Percentiles rank a stretch among this genome's conserved stretches.
Conservation (phyloP, 805 yeast genomes). For the Suhomyces xylopsoci region DNA sequence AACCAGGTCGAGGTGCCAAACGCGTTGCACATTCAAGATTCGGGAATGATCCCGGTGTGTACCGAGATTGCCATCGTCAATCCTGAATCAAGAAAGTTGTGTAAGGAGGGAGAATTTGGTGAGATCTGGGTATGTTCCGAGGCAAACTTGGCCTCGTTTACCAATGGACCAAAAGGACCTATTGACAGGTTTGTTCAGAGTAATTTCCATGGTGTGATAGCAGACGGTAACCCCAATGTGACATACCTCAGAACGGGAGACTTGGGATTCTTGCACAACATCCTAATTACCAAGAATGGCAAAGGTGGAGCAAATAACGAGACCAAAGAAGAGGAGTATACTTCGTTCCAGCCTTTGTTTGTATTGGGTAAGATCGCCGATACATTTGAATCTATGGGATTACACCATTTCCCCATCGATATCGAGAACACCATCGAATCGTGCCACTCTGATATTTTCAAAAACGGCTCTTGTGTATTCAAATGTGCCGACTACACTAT, state of each 20-base stretch:
- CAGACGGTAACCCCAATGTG: slow-evolving; percentile 54
- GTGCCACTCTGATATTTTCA: slow-evolving; percentile 57
- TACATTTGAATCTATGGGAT: slow-evolving; percentile 87
- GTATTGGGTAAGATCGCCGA: slow-evolving; percentile 81
- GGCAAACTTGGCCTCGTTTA: slow-evolving; percentile 66
- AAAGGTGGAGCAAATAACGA: slow-evolving; percentile 21
- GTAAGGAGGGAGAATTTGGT: slow-evolving; percentile 89
- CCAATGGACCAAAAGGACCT: slow-evolving; percentile 50
- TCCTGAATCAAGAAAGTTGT: slow-evolving; percentile 79
- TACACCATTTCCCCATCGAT: slow-evolving; percentile 87
- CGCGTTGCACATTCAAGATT: slow-evolving; percentile 81
- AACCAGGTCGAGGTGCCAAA: slow-evolving; percentile 67
- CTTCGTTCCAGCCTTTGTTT: slow-evolving; percentile 70
- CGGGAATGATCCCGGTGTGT: slow-evolving; percentile 94
- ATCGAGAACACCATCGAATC: slow-evolving; percentile 55
- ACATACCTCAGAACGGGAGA: slow-evolving; percentile 88
- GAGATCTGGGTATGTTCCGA: slow-evolving; percentile 96
- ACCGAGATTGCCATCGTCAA: slow-evolving; percentile 93
- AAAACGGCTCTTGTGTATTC: slow-evolving; percentile 59
- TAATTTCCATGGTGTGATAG: slow-evolving; percentile 63
- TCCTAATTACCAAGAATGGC: slow-evolving; percentile 44
- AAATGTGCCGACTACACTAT: slow-evolving; percentile 79
- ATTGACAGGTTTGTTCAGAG: slow-evolving; percentile 47
- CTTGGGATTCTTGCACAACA: slow-evolving; percentile 84
- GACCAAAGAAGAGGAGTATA: slow-evolving; percentile 14